These are phyloP conservation scores for Diaporthe amygdali DNA, from an alignment of 2,329 filamentous ascomycete genomes.

Conservation along the genomic window DNA sequence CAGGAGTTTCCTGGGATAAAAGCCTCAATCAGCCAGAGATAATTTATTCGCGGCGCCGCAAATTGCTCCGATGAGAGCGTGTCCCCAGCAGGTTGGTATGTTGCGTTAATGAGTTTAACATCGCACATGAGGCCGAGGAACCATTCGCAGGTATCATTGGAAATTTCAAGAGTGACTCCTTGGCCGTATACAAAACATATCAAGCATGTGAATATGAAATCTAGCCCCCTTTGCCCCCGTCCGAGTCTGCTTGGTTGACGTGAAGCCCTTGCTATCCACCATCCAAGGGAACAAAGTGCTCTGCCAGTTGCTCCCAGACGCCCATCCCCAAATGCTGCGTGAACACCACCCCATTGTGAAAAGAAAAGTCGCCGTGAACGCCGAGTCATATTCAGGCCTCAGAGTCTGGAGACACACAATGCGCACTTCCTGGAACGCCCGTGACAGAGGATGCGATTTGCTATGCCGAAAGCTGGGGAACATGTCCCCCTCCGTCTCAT, in stretches of 20 bases:
- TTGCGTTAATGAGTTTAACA: not conserved
- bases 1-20: too few species aligned
- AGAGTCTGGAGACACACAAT: not conserved
- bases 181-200: conserved; percentile 12
- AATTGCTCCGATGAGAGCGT: not conserved
- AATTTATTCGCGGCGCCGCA: too few species aligned
- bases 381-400: not conserved
- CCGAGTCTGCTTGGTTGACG: not conserved
- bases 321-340: not conserved
- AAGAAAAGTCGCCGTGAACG: not conserved
- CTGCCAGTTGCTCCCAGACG: not conserved
- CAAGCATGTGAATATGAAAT: not conserved
- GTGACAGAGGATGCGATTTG: not conserved
- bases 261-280: not conserved
- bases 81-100: not conserved
- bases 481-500: not conserved
- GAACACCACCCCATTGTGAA: not conserved
- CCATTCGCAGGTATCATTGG: not conserved
- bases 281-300: not conserved
- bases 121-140: not conserved
- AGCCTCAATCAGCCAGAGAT: not conserved
- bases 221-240: too few species aligned
- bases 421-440: not conserved
- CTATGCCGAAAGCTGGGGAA: not conserved
- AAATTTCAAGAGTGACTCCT: not conserved